Evolutionary conservation across 176 grass and related monocot species (phyloP).

Genomic region (Miscanthus lutarioriparius): DNA sequence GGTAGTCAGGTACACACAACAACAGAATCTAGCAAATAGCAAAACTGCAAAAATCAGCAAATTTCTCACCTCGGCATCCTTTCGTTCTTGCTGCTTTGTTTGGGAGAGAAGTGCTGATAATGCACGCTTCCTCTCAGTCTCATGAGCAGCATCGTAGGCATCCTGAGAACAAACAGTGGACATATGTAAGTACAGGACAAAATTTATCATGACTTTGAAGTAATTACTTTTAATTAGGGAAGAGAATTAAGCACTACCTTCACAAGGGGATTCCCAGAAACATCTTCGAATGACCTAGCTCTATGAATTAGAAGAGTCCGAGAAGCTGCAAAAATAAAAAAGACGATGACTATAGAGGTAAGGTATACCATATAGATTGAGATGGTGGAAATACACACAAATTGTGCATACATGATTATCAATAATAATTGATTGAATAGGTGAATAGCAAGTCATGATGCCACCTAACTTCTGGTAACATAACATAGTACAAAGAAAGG

Average conservation of each 20-base stretch:
- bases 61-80: slow-evolving; percentile 74
- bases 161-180: slow-evolving; percentile 48
- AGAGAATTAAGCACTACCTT: slow-evolving; percentile 57
- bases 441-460: slow-evolving; percentile 16
- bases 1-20: slow-evolving; percentile 6
- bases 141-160: slow-evolving; percentile 73
- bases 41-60: slow-evolving; percentile 28
- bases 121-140: slow-evolving; percentile 87
- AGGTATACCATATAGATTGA: slow-evolving; percentile 6
- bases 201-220: slow-evolving; percentile 17
- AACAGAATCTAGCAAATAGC: slow-evolving; percentile 13
- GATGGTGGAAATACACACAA: slow-evolving; percentile 39
- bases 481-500: slow-evolving; percentile 25
- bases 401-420: neutral
- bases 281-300: slow-evolving; percentile 78
- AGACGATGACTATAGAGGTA: neutral
- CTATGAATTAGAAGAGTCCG: slow-evolving; percentile 77
- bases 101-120: slow-evolving; percentile 78
- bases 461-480: neutral
- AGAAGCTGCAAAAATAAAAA: slow-evolving; percentile 60
- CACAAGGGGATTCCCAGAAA: slow-evolving; percentile 79
- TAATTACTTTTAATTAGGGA: slow-evolving; percentile 11
- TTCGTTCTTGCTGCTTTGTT: slow-evolving; percentile 86
- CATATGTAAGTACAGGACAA: slow-evolving; percentile 23
- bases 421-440: slow-evolving; percentile 15